Conservation (phyloP, 2,329 filamentous ascomycete species). For the Colletotrichum eleusines region DNA sequence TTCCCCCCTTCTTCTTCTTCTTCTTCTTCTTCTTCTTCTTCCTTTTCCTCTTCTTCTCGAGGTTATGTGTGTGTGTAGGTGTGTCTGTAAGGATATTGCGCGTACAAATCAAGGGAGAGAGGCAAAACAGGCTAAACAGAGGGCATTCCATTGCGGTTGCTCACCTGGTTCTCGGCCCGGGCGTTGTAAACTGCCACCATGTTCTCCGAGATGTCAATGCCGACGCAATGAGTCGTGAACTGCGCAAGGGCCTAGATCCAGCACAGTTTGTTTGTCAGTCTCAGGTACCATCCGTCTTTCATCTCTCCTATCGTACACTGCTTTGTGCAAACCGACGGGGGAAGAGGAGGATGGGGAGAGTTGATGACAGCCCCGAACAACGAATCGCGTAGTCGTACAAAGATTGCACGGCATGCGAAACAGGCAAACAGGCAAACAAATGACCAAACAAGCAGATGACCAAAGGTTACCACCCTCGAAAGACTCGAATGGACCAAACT, state of each 20-base stretch:
- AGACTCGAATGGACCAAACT: too few relatives aligned
- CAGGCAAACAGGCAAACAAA: not conserved
- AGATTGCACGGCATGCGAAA: not conserved
- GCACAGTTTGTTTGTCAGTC: conserved; percentile 9
- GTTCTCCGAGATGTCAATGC: conserved; percentile 77
- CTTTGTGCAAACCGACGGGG: not conserved
- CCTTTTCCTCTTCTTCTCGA: not conserved
- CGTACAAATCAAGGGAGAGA: not conserved
- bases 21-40: not conserved
- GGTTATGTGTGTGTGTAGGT: not conserved
- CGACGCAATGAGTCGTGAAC: conserved; percentile 72
- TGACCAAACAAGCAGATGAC: not conserved
- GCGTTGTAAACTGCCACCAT: conserved; percentile 79
- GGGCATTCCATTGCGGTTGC: conserved; percentile 28
- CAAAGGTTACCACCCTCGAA: too few relatives aligned
- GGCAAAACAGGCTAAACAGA: not conserved
- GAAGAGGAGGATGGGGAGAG: not conserved
- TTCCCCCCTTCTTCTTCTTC: not conserved
- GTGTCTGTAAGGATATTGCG: not conserved
- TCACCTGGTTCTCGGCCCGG: conserved; percentile 66
- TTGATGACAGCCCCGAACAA: not conserved
- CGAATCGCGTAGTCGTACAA: not conserved
- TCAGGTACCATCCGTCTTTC: not conserved
- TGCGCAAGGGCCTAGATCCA: conserved; percentile 68
- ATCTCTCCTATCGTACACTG: not conserved